Percentiles rank a stretch among this genome's conserved stretches.
Evolutionary conservation across 2,329 filamentous ascomycete species (phyloP).

Genomic region (Nothopassalora personata): DNA sequence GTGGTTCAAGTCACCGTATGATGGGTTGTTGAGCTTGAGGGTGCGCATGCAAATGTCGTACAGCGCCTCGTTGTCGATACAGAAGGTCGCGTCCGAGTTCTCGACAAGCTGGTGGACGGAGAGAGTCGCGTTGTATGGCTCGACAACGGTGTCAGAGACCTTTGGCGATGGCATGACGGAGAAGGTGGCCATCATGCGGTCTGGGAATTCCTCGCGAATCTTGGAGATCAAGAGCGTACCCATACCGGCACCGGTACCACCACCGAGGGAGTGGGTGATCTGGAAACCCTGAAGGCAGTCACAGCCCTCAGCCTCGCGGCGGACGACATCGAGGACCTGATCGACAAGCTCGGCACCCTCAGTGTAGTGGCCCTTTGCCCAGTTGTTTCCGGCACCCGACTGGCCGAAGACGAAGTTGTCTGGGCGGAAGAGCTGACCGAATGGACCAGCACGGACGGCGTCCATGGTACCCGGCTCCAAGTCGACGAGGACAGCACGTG

Average conservation of each 20-base stretch:
- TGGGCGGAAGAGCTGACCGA: slow-evolving; percentile 98
- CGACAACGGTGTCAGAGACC: slow-evolving; percentile 98
- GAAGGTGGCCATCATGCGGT: slow-evolving; percentile 99
- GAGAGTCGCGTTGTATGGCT: slow-evolving; percentile 99
- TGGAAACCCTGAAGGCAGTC: slow-evolving; percentile 99
- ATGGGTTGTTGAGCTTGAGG: slow-evolving; percentile 96
- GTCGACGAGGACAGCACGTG: slow-evolving; percentile 98
- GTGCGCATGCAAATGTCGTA: slow-evolving; percentile 99
- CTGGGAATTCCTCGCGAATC: slow-evolving; percentile 99
- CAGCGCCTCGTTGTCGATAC: slow-evolving; percentile 99
- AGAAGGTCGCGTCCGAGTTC: slow-evolving; percentile 99
- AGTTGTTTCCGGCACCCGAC: slow-evolving; percentile 99
- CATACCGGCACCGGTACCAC: slow-evolving; percentile 99
- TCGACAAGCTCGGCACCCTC: slow-evolving; percentile 99
- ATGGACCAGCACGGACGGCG: slow-evolving; percentile 94
- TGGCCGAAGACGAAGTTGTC: slow-evolving; percentile 99
- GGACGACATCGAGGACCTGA: slow-evolving; percentile 95
- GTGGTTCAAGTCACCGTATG: slow-evolving; percentile 99
- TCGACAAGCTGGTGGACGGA: slow-evolving; percentile 98
- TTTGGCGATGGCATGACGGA: slow-evolving; percentile 98
- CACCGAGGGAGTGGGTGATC: slow-evolving; percentile 99
- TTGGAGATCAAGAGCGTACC: slow-evolving; percentile 99
- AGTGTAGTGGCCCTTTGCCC: slow-evolving; percentile 99
- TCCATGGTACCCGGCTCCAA: slow-evolving; percentile 99
- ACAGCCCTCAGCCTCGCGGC: slow-evolving; percentile 96